These are phyloP conservation scores for Fomitopsis betulina DNA, from an alignment of 1,284 basidiomycete genomes.

Conservation along the genomic window DNA sequence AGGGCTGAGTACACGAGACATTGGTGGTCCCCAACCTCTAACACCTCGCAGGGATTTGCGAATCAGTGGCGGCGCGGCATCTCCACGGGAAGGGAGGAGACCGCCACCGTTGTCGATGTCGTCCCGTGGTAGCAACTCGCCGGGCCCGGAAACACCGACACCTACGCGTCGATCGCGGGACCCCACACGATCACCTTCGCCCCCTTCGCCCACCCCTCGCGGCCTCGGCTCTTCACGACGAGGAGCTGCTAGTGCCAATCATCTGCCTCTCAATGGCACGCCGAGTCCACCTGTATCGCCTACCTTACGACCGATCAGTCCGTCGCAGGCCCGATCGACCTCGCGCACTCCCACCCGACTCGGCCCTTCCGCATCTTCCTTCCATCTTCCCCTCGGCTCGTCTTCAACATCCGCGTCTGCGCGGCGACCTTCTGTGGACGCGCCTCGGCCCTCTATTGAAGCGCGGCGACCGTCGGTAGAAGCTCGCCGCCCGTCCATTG, in stretches of 20 bases:
- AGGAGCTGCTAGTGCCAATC: constrained; percentile 34
- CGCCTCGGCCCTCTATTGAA: constrained; percentile 2
- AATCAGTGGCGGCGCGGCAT: constrained; percentile 18
- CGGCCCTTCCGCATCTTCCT: constrained; percentile 32
- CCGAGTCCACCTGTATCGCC: constrained; percentile 27
- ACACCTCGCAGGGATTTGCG: constrained; percentile 28
- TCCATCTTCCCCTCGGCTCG: constrained; percentile 31
- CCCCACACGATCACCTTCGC: constrained; percentile 21
- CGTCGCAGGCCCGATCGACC: constrained; percentile 32
- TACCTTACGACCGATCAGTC: constrained; percentile 36
- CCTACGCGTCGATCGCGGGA: constrained; percentile 36
- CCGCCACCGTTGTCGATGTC: constrained; percentile 35
- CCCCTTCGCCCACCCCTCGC: constrained; percentile 36
- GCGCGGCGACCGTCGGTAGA: constrained; percentile 12
- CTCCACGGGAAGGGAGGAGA: constrained; percentile 21
- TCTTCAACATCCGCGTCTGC: constrained; percentile 24
- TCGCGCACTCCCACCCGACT: constrained; percentile 30
- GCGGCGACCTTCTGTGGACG: constrained; percentile 9
- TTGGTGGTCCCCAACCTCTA: constrained; percentile 40
- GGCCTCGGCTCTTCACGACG: constrained; percentile 30
- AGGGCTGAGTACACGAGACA: constrained; percentile 29
- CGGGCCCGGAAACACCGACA: constrained; percentile 43
- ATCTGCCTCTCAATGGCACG: constrained; percentile 33
- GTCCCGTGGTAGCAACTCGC: constrained; percentile 23
- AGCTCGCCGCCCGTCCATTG: constrained; percentile 30